Evolutionary conservation across 2,329 filamentous ascomycete genomes (phyloP), one percentile per base, ranked within the genome.

Genomic region (Colletotrichum incanum): DNA sequence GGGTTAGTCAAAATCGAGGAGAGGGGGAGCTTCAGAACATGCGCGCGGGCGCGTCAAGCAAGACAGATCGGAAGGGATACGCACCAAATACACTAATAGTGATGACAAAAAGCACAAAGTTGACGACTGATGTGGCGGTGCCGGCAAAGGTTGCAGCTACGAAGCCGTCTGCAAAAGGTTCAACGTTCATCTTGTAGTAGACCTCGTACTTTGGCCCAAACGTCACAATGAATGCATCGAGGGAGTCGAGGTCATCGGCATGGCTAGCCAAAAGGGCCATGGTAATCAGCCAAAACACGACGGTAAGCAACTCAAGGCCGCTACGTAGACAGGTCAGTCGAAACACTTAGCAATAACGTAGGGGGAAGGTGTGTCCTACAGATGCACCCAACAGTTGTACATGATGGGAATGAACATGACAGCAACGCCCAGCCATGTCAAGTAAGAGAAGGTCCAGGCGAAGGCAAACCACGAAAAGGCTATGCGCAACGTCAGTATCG

Each of bases 301-400:
- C 62, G 11, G 69, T 73, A 37, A 75, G 65, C 18, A 74, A 39
- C 18, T 75, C 74, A 11, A 75, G 69, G 12, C 70, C 74, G 3
- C 74, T 75, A 3, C 14, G 28, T 20, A 39, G 4, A 16, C 18
- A 28, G 47, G 52, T 73, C 20, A 71, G 67, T 31, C 6, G 18
- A 12, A 31, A 3, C 26, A 12, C 18, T 26, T 14, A 11, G 12
- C 11, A 9, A 18, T 18, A 5, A 5, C 18, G 12, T 3, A 20
- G 5, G 37, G 2, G 12, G 37, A 39, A 18, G 5, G 2, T 7
- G 31, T 20, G 11, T 20, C 72, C 23, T 67, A 75, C 74, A 75
- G 70, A 50, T 75, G 74, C 23, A 74, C 74, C 74, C 74, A 75
- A 41, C 70, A 74, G 39, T 75, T 75, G 70, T 75, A 75, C 74